Evolutionary conservation across 73 alveolate species (phyloP), one percentile per base, ranked within the genome.

Genomic region (Stentor coeruleus): DNA sequence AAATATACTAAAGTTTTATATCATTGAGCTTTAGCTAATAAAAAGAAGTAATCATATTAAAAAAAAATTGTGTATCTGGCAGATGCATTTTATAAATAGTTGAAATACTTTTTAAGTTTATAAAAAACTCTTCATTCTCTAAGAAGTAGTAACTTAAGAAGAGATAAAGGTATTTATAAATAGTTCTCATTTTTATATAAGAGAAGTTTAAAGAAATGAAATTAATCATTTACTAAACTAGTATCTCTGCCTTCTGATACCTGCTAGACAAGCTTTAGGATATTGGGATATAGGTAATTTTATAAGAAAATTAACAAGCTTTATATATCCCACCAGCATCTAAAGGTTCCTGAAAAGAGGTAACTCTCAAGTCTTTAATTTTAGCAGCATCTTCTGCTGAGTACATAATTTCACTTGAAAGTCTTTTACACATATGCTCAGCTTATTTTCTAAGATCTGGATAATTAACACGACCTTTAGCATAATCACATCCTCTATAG

Each of bases 261-360:
- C 98, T 4, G 97, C 95, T 20, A 89, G 84, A 84, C 98, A 93
- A 49, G 98, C n/a, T n/a, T n/a, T n/a, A n/a, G n/a, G n/a, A n/a
- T n/a, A n/a, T n/a, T n/a, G n/a, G n/a, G n/a, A n/a, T n/a, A n/a
- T n/a, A n/a, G n/a, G n/a, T n/a, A n/a, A n/a, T n/a, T n/a, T n/a
- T n/a, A n/a, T n/a, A n/a, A n/a, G n/a, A n/a, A n/a, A n/a, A n/a
- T n/a, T n/a, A n/a, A n/a, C n/a, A n/a, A n/a, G n/a, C 98, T 82
- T 92, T 93, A 86, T 91, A 93, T 3, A 93, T 72, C 74, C 91
- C 91, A 40, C 86, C 75, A 36, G 96, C 96, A 38, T 76, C 89
- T 77, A 81, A 85, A 39, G 98, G 93, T 80, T 89, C 93, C 96
- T 86, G 81, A 33, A 88, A 87, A 11, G 97, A 93, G 84, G 88